Evolutionary conservation across 805 yeast species (phyloP).

Genomic region (Barnettozyma sucrosica): DNA sequence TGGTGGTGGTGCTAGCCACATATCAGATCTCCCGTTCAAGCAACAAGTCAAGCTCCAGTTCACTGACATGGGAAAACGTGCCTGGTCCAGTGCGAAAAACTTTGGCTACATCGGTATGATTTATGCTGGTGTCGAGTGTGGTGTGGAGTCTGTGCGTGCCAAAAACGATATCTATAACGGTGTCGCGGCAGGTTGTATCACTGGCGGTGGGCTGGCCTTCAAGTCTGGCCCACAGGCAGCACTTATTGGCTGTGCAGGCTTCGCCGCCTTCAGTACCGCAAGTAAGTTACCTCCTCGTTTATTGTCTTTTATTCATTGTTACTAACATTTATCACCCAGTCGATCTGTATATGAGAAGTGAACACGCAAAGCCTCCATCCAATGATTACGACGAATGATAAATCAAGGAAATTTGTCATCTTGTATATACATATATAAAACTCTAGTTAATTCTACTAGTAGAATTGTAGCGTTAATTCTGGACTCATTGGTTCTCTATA

Average conservation of each 20-base stretch:
- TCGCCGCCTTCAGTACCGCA: conserved; percentile 91
- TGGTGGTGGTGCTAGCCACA: conserved; percentile 50
- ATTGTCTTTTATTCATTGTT: background rate
- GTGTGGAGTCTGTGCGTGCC: conserved; percentile 78
- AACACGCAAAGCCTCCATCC: conserved; percentile 74
- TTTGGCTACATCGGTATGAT: conserved; percentile 91
- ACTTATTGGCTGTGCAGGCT: conserved; percentile 89
- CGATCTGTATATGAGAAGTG: conserved; percentile 81
- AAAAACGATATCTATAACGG: conserved; percentile 92
- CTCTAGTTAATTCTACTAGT: too few species aligned
- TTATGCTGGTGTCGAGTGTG: conserved; percentile 89
- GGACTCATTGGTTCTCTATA: background rate
- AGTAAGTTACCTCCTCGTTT: conserved; percentile 21
- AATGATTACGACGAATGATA: conserved; percentile 72
- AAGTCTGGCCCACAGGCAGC: conserved; percentile 95
- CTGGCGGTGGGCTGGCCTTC: conserved; percentile 93
- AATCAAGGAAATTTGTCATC: background rate
- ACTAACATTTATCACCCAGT: conserved; percentile 26
- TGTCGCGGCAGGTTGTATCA: conserved; percentile 86
- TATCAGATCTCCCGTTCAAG: conserved; percentile 80
- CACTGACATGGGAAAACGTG: conserved; percentile 84
- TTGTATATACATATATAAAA: background rate
- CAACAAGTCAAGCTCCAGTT: conserved; percentile 92
- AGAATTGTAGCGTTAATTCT: background rate
- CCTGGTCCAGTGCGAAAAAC: conserved; percentile 86